Base-by-base conservation (phyloP, 768 basidiomycete genomes). In the Saitozyma sp. region DNA sequence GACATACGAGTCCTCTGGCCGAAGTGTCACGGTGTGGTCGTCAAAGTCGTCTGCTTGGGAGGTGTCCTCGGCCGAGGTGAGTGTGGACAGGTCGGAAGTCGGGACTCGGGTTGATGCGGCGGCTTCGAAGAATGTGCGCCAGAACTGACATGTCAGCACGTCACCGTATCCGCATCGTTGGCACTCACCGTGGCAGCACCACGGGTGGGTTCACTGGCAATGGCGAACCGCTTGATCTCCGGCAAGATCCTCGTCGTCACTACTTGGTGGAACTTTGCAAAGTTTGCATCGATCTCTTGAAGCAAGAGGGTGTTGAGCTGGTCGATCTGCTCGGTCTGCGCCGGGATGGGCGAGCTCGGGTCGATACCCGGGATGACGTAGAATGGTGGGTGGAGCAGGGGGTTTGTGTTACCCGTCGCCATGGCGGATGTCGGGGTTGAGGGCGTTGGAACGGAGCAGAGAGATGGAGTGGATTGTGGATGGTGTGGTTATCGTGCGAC, bases 91-190 rank as follows among this genome's bases (percentile, higher is more conserved):
- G 87, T 90, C 41, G 84, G 86, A 1, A 86, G 86, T 5, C 45
- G 89, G 87, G 50, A 93, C 88, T 46, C 88, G 86, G 38, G 92
- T 88, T 69, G 91, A 88, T 4, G 95, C 94, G 9, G 93, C 92
- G 62, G 89, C 86, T 74, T 97, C 93, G 75, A 93, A 97, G 83
- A 99, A 98, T 0, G 90, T 89, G 5, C 88, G 88, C 94, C 95
- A 98, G 78, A 97, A 97, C 94, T 95, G 70, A 0, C 29, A 38
- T 7, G 16, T 16, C 8, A 54, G 43, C 17, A 43, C n/a, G 7
- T 37, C n/a, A 46, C 19, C 14, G 50, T 14, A 6, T 3, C 41
- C 51, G 52, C 20, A 11, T 11, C 19, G 20, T 14, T n/a, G 19
- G 37, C 8, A 80, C 86, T 60, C 68, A 92, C 95, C 83, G 89